Percentiles rank a stretch among this genome's conserved stretches.
Evolutionary conservation across 345 rosid species (phyloP).

Genomic region (Turnera subulata): DNA sequence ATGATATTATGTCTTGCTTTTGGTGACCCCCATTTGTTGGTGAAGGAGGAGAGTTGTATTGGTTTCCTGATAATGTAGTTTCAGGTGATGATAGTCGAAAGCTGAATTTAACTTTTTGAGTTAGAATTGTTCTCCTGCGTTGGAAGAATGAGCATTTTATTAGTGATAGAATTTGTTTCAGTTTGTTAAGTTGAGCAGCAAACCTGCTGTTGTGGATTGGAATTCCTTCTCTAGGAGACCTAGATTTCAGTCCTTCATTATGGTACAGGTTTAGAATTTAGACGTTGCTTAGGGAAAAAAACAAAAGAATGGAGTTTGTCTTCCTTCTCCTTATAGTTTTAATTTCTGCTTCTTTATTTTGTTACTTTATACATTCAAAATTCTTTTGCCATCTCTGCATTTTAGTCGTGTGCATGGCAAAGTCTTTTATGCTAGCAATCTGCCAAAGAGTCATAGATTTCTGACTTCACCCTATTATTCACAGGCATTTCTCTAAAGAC

Average conservation of each 20-base stretch:
- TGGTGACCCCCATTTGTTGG: too few relatives aligned
- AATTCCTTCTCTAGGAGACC: background rate
- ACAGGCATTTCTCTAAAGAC: slow-evolving; percentile 88
- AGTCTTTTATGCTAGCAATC: background rate
- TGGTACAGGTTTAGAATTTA: background rate
- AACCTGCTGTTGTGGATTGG: background rate
- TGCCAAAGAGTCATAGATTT: background rate
- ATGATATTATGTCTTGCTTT: too few relatives aligned
- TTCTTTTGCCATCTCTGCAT: background rate
- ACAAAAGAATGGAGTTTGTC: too few relatives aligned
- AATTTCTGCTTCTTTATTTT: background rate
- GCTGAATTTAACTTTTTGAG: too few relatives aligned
- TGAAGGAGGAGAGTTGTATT: too few relatives aligned
- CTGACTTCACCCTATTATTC: background rate
- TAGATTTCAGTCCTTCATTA: background rate
- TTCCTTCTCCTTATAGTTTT: too few relatives aligned
- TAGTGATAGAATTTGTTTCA: background rate
- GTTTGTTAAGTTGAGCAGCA: background rate
- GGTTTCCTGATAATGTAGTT: too few relatives aligned
- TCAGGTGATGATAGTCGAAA: too few relatives aligned
- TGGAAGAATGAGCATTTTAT: too few relatives aligned
- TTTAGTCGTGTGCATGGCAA: background rate
- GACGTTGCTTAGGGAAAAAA: too few relatives aligned
- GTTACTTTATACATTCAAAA: background rate
- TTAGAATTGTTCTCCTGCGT: background rate